A percentile compares a stretch with the other conserved stretches of the same genome.
Conservation (phyloP, 176 grass and related monocot species). For the Neostapfia colusana region DNA sequence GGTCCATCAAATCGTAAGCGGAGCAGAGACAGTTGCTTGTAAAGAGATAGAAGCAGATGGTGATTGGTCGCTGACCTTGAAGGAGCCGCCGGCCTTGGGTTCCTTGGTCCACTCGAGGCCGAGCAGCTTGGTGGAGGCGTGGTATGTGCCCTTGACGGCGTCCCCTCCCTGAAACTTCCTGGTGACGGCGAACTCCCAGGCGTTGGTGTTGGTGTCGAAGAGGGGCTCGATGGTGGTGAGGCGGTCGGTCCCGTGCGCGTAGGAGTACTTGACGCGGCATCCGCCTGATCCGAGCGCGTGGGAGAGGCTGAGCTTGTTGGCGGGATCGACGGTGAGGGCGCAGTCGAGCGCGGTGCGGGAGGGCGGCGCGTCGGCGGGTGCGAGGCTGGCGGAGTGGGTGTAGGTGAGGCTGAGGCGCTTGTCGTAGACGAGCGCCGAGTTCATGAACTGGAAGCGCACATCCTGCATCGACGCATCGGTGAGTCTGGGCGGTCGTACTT, state of each 20-base stretch:
- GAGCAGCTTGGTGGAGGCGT: constrained; percentile 65
- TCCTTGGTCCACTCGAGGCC: constrained; percentile 73
- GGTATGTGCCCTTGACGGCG: constrained; percentile 68
- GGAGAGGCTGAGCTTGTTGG: constrained; percentile 72
- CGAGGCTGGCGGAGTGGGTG: constrained; percentile 43
- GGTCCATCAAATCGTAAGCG: too few species aligned
- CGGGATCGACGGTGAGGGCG: constrained; percentile 58
- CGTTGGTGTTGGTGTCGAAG: constrained; percentile 72
- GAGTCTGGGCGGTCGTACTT: too few species aligned
- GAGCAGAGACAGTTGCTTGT: too few species aligned
- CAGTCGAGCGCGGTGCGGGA: constrained; percentile 58
- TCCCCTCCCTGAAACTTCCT: constrained; percentile 60
- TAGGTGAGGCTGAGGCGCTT: constrained; percentile 84
- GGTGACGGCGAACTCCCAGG: constrained; percentile 81
- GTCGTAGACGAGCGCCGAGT: constrained; percentile 61
- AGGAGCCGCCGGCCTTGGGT: constrained; percentile 58
- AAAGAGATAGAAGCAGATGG: too few species aligned
- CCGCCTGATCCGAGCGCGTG: constrained; percentile 57
- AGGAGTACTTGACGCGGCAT: constrained; percentile 79
- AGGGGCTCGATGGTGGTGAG: constrained; percentile 76
- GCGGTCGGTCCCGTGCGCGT: constrained; percentile 57
- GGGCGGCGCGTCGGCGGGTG: constrained; percentile 10
- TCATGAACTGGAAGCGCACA: constrained; percentile 94
- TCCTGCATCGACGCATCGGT: constrained; percentile 38
- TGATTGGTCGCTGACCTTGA: constrained; percentile 53